Evolutionary conservation across 2,329 filamentous ascomycete genomes (phyloP).

Genomic region (Trichoderma afroharzianum): DNA sequence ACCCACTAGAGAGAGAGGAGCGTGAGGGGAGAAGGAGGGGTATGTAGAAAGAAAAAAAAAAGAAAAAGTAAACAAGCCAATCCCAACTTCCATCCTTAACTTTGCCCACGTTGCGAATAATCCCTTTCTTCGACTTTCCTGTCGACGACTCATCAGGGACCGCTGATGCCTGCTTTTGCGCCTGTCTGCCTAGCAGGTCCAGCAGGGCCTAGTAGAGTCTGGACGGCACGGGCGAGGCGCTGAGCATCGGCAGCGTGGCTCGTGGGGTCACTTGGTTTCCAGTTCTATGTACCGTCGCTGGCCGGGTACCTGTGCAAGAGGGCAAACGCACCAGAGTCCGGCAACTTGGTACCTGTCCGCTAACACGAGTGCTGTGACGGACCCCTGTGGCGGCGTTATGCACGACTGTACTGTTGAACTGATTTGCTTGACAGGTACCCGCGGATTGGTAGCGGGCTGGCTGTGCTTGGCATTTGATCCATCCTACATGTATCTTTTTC

Average conservation of each 20-base stretch:
- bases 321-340: background rate
- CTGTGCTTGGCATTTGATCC: background rate
- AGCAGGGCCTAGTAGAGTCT: background rate
- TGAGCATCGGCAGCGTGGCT: background rate
- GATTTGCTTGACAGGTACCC: background rate
- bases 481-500: background rate
- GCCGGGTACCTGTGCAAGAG: background rate
- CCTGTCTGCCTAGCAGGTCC: conserved; percentile 9
- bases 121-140: background rate
- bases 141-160: background rate
- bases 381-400: background rate
- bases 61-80: background rate
- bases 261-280: background rate
- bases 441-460: background rate
- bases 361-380: background rate
- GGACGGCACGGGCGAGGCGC: background rate
- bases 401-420: background rate
- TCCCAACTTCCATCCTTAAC: background rate
- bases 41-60: background rate
- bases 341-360: background rate
- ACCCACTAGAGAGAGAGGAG: background rate
- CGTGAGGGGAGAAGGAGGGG: background rate
- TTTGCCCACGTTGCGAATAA: background rate
- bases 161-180: conserved; percentile 13
- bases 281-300: no score